Percentiles rank a stretch among this genome's conserved stretches.
These are phyloP conservation scores for Hygrophorus pudorinus DNA, from an alignment of 768 basidiomycete genomes.

Conservation along the genomic window DNA sequence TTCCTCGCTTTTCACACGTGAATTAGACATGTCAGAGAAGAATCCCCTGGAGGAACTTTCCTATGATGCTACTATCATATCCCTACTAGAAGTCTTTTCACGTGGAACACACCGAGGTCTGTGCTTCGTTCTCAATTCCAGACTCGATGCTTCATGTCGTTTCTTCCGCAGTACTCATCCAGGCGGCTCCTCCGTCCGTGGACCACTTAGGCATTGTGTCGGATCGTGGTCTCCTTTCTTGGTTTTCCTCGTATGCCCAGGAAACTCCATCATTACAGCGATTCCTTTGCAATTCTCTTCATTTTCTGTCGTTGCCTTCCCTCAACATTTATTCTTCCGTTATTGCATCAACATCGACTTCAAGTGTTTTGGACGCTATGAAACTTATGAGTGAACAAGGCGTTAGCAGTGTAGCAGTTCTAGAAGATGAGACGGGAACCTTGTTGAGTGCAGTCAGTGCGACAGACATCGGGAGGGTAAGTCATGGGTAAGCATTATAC, in stretches of 20 bases:
- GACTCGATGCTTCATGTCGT: background rate
- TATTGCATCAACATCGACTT: conserved; percentile 48
- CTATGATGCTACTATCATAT: conserved; percentile 51
- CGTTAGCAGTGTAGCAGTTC: conserved; percentile 72
- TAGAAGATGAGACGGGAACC: conserved; percentile 53
- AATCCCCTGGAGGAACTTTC: conserved; percentile 62
- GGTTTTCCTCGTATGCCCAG: conserved; percentile 51
- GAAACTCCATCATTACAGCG: conserved; percentile 33
- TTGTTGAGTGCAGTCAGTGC: conserved; percentile 73
- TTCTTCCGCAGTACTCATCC: conserved; percentile 41
- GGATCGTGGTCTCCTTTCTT: conserved; percentile 59
- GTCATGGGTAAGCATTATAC: conserved; percentile 3
- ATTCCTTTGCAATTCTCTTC: conserved; percentile 45
- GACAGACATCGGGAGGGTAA: conserved; percentile 70
- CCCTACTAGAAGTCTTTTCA: conserved; percentile 56
- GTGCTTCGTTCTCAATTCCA: conserved; percentile 8
- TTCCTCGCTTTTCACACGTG: conserved; percentile 1
- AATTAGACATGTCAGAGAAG: conserved; percentile 73
- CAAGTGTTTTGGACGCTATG: conserved; percentile 73
- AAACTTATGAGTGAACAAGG: conserved; percentile 78
- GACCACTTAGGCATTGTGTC: conserved; percentile 66
- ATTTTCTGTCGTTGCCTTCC: conserved; percentile 50
- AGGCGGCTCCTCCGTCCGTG: conserved; percentile 30
- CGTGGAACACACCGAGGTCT: conserved; percentile 64
- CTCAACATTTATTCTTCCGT: conserved; percentile 54